Base-by-base conservation (phyloP, 352 stramenopile species). In the Phytophthora pseudosyringae region DNA sequence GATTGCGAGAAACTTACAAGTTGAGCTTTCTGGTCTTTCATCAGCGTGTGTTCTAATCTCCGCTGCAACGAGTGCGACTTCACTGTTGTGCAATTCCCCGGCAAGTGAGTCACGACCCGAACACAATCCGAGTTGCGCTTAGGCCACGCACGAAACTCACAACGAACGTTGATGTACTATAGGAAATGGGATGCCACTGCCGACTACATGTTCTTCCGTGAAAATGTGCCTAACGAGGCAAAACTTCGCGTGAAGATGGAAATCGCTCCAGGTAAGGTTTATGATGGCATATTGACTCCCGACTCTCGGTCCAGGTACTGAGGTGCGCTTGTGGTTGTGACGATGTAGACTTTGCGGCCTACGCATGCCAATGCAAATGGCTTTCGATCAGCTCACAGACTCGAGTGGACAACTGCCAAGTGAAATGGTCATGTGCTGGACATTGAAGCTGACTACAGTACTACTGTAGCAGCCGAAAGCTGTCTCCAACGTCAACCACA, bases 191-290 rank as follows among this genome's bases (percentile, higher is more conserved):
- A 73, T 49, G 51, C 63, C 15, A 90, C 61, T 48, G 86, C 76
- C 5, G 86, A 95, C 46, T 94, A 93, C 67, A 95, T 92, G 83
- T 92, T 95, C 58, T 93, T 93, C 50, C 80, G 84, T 39, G 86
- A 95, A 56, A 93, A 93, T 43, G 75, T 89, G 18, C 84, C 84
- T 9, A 93, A 79, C 41, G 83, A 91, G 62, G 44, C 67, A 36
- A 93, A 90, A 58, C 65, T 93, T 21, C 65, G 79, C 8, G 77
- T 67, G 5, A 88, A 90, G 38, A 86, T 93, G 83, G 79, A 92
- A 44, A 51, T 55, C 7, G 59, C 62, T 8, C 62, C 75, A 43
- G 83, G 83, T 92, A 35, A 54, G 57, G 40, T 10, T 16, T 18
- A n/a, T 39, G 13, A 29, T 25, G 3, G 5, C 21, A 21, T 41